Evolutionary conservation across 1,139 yeast genomes (phyloP).

Genomic region (Fermentozyma sake): DNA sequence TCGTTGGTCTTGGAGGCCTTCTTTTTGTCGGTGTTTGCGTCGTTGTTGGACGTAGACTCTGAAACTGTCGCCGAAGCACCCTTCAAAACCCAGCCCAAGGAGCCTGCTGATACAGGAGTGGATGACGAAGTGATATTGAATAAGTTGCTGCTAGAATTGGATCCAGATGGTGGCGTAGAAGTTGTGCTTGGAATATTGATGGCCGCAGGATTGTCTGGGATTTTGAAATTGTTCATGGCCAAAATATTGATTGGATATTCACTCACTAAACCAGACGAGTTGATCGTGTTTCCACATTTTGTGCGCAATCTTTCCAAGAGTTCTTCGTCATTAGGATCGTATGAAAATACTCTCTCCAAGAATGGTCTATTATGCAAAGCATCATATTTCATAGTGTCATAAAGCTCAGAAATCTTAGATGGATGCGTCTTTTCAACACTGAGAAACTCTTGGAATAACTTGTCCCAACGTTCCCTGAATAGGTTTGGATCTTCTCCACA

Average conservation of each 20-base stretch:
- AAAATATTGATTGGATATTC: conserved; percentile 77
- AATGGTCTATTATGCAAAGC: conserved; percentile 93
- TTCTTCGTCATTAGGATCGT: conserved; percentile 52
- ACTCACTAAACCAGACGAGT: conserved; percentile 61
- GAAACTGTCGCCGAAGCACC: conserved; percentile 34
- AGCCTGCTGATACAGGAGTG: conserved; percentile 54
- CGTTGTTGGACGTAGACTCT: conserved; percentile 20
- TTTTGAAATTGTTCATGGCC: conserved; percentile 72
- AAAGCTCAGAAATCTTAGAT: conserved; percentile 89
- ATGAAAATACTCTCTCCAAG: conserved; percentile 75
- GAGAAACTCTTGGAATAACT: conserved; percentile 86
- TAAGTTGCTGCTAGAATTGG: conserved; percentile 17
- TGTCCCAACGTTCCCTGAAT: conserved; percentile 96
- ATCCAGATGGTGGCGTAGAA: conserved; percentile 8
- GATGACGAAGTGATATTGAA: conserved; percentile 18
- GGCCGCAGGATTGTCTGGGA: conserved; percentile 25
- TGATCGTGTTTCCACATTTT: conserved; percentile 49
- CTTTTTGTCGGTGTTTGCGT: conserved; percentile 16
- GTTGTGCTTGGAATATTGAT: conserved; percentile 8
- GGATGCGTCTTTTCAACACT: conserved; percentile 97
- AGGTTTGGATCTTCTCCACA: conserved; percentile 91
- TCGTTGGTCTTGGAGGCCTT: conserved; percentile 23
- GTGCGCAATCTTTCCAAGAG: conserved; percentile 33
- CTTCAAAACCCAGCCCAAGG: conserved; percentile 71
- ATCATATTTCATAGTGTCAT: conserved; percentile 98